These are phyloP conservation scores for Vigna nakashimae DNA, from an alignment of 306 rosid species.

Conservation along the genomic window DNA sequence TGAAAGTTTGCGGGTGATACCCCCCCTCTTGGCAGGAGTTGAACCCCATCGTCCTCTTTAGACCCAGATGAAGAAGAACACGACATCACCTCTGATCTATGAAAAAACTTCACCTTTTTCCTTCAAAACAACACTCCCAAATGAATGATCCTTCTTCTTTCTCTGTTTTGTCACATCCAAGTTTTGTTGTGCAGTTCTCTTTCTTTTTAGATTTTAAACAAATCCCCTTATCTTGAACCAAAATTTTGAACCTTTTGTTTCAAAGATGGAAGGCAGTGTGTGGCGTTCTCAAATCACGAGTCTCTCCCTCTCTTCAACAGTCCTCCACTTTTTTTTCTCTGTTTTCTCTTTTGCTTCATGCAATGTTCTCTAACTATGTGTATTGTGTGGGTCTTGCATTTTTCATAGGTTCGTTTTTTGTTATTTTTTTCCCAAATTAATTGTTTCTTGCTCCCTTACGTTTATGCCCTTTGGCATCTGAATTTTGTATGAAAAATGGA, in stretches of 20 bases:
- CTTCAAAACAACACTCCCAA: background rate
- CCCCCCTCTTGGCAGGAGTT: slow-evolving; percentile 97
- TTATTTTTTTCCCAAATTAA: too few relatives aligned
- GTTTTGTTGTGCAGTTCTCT: background rate
- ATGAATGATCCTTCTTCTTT: background rate
- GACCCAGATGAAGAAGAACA: slow-evolving; percentile 91
- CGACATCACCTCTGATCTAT: slow-evolving; percentile 66
- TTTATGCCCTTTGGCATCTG: too few relatives aligned
- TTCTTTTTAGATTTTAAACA: background rate
- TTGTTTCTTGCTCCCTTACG: too few relatives aligned
- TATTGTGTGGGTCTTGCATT: too few relatives aligned
- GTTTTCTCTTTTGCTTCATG: too few relatives aligned
- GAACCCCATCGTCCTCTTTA: slow-evolving; percentile 84
- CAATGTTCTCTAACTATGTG: too few relatives aligned
- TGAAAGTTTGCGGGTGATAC: slow-evolving; percentile 50
- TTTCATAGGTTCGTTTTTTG: too few relatives aligned
- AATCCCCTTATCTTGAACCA: background rate
- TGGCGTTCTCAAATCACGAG: too few relatives aligned
- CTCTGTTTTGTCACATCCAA: slow-evolving; percentile 1
- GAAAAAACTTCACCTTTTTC: slow-evolving; percentile 6
- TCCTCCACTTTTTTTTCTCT: too few relatives aligned
- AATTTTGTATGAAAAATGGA: too few relatives aligned
- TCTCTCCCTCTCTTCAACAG: too few relatives aligned
- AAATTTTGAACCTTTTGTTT: slow-evolving; percentile 49
- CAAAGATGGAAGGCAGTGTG: slow-evolving; percentile 27